Conservation (phyloP, 495 filamentous ascomycete genomes). For the Hyaloscypha bicolor region DNA sequence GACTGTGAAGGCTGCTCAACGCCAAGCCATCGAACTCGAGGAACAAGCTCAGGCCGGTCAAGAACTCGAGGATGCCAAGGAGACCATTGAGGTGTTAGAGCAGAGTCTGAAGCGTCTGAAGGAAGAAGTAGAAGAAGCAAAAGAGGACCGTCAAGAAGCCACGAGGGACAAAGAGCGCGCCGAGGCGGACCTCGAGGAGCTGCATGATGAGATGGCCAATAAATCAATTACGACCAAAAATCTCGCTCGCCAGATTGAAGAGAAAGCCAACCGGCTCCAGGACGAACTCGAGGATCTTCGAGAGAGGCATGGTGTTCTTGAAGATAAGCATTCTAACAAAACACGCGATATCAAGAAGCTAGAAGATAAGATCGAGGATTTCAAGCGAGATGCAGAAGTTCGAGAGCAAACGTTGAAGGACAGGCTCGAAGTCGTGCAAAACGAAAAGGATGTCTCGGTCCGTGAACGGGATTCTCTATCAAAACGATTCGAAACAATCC, state of each 20-base stretch:
- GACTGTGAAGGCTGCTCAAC: slow-evolving; percentile 56
- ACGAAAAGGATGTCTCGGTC: slow-evolving; percentile 43
- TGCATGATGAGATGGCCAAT: slow-evolving; percentile 77
- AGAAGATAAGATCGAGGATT: slow-evolving; percentile 33
- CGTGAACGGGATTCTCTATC: slow-evolving; percentile 46
- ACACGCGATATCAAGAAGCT: slow-evolving; percentile 26
- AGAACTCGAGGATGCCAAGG: slow-evolving; percentile 57
- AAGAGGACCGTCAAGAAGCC: slow-evolving; percentile 64
- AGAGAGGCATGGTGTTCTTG: slow-evolving; percentile 43
- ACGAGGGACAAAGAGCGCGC: slow-evolving; percentile 60
- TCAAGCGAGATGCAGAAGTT: slow-evolving; percentile 46
- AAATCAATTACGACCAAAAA: slow-evolving; percentile 78
- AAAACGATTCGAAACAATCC: slow-evolving; percentile 51
- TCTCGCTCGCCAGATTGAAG: slow-evolving; percentile 74
- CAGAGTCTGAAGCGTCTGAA: slow-evolving; percentile 45
- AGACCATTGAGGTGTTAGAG: slow-evolving; percentile 51
- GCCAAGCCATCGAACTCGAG: slow-evolving; percentile 63
- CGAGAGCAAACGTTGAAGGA: slow-evolving; percentile 45
- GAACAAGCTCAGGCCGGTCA: slow-evolving; percentile 55
- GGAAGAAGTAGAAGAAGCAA: slow-evolving; percentile 57
- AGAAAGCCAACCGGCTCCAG: slow-evolving; percentile 65
- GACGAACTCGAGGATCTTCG: slow-evolving; percentile 62
- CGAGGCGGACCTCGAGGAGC: slow-evolving; percentile 60
- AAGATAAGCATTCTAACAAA: slow-evolving; percentile 23
- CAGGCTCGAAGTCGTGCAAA: slow-evolving; percentile 44